A percentile compares a stretch with the other conserved stretches of the same genome.
phyloP scores from a whole-genome alignment of 305 asterid species.

The Solanum aculeatissimum region DNA sequence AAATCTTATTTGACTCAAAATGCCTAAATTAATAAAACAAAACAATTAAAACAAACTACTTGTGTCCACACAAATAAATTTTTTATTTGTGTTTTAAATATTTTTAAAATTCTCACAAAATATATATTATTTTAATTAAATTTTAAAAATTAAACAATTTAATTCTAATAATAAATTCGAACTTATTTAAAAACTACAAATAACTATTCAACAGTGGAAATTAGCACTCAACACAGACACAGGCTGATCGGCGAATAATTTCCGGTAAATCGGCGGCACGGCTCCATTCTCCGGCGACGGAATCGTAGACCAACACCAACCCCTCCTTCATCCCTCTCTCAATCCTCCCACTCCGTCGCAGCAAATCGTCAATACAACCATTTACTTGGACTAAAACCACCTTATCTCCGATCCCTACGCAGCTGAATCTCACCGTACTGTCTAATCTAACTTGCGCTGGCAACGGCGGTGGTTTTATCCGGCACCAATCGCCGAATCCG shows the following conservation, averaged over 20 bases:
- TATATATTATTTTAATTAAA: background rate
- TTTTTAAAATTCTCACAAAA: background rate
- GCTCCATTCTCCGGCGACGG: conserved; percentile 49
- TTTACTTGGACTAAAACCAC: conserved; percentile 63
- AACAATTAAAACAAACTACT: background rate
- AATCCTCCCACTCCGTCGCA: conserved; percentile 53
- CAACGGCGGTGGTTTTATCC: conserved; percentile 53
- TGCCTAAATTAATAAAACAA: background rate
- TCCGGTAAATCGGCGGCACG: conserved; percentile 63
- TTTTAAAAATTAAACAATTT: background rate
- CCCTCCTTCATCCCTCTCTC: conserved; percentile 64
- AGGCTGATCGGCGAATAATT: conserved; percentile 80
- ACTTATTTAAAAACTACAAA: background rate
- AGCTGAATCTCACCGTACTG: conserved; percentile 64
- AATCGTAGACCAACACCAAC: conserved; percentile 53
- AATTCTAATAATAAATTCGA: background rate
- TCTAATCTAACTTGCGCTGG: conserved; percentile 74
- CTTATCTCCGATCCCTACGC: conserved; percentile 50
- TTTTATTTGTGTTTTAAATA: background rate
- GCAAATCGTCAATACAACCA: conserved; percentile 61
- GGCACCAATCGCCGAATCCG: conserved; percentile 53
- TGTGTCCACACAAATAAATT: background rate
- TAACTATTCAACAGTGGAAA: conserved; percentile 5
- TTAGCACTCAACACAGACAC: conserved; percentile 69
- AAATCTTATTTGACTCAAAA: background rate